phyloP scores from a whole-genome alignment of 2,329 filamentous ascomycete genomes.

The Oidium heveae region DNA sequence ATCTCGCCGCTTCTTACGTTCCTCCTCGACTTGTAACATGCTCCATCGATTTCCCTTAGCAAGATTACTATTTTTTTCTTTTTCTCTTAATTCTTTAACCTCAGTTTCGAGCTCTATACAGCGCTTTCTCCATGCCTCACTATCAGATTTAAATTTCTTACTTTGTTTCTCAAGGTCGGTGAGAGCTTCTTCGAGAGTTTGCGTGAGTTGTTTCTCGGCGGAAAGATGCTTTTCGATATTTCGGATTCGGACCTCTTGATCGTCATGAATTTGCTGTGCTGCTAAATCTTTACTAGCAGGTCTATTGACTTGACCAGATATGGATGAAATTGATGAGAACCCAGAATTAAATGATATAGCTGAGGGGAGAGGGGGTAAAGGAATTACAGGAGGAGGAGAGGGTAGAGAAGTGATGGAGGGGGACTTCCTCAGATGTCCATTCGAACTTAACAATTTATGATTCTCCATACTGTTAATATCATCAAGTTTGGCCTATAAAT shows the following conservation, averaged over 20 bases:
- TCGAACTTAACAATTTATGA: constrained; percentile 26
- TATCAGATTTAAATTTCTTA: constrained; percentile 75
- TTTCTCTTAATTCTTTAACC: constrained; percentile 27
- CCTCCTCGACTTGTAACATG: constrained; percentile 83
- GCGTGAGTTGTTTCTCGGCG: constrained; percentile 87
- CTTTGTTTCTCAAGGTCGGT: constrained; percentile 80
- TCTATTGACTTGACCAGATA: constrained; percentile 31
- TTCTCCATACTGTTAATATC: constrained; percentile 20
- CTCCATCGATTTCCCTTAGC: constrained; percentile 29
- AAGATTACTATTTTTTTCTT: constrained; percentile 14
- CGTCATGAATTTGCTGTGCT: constrained; percentile 62
- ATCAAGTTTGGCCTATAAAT: constrained; percentile 31
- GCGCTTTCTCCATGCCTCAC: constrained; percentile 76
- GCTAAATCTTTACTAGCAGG: constrained; percentile 60
- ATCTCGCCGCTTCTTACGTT: constrained; percentile 73
- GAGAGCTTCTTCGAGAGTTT: constrained; percentile 83
- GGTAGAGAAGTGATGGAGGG: constrained; percentile 61
- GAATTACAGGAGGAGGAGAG: constrained; percentile 83
- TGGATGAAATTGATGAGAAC: constrained; percentile 3
- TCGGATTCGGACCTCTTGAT: constrained; percentile 82
- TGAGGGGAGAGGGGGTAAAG: constrained; percentile 69
- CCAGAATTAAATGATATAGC: constrained; percentile 13
- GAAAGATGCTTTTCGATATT: constrained; percentile 93
- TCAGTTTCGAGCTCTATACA: constrained; percentile 21
- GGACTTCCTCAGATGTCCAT: constrained; percentile 43